Base-by-base conservation (phyloP, 192 early-diverging fungal species). In the Spinellus fusiger region DNA sequence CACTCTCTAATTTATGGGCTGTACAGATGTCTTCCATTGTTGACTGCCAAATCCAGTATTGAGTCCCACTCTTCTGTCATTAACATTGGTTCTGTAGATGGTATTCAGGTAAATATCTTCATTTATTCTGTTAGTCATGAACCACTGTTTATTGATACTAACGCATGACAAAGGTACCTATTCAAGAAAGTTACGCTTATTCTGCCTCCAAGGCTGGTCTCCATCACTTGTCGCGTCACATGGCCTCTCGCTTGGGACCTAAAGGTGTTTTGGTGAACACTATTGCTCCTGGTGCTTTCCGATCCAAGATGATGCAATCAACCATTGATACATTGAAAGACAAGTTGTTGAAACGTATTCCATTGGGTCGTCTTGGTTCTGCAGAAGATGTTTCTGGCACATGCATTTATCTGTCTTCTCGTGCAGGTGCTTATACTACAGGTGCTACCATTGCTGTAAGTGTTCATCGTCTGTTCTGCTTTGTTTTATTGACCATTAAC, bases 351-450 rank as follows among this genome's bases (percentile, higher is more conserved):
- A 51, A 61, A 7, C 46, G 51, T 35, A 70, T 89, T 61, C 91
- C 92, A 9, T 40, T 90, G 56, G 80, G 82, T 13, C 80, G 93
- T 18, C 88, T 98, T 61, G 95, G 96, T 0, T 65, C 68, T 13
- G 72, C 89, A 1, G 81, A 89, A 64, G 94, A 96, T 75, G 89
- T 96, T 78, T 93, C 89, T 46, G 95, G 89, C 18, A 75, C 89
- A 0, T 84, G 84, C 29, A 73, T 96, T 23, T 96, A 89, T 65
- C 67, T 95, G 60, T 79, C 83, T 7, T 84, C 81, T 18, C 59
- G 74, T 12, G 93, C 87, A 1, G 87, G 87, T 29, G 83, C 89
- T 8, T 92, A 93, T 66, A 74, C 92, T 31, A 93, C 84, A 7
- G 94, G 94, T 22, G 81, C 84, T 22, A 69, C 91, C 4, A 91